These are phyloP conservation scores for Verticillium nubilum DNA, from an alignment of 2,329 filamentous ascomycete species.

Conservation along the genomic window DNA sequence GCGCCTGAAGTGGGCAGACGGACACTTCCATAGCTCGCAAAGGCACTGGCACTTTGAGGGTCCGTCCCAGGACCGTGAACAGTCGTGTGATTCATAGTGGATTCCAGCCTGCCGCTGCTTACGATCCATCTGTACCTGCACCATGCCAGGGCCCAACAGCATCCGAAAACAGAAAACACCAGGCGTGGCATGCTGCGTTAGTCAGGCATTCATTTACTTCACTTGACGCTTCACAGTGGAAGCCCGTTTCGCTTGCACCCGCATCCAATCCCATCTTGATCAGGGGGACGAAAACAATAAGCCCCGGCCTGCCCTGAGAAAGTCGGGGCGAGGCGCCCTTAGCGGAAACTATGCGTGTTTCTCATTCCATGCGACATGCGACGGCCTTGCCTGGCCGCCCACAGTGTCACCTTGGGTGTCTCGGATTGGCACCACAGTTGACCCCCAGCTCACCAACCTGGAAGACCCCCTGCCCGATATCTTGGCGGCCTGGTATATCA, in stretches of 20 bases:
- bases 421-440: neutral
- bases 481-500: neutral
- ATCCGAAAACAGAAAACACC: neutral
- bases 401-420: neutral
- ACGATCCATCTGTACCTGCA: neutral
- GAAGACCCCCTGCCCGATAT: neutral
- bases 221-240: neutral
- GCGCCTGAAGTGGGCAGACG: neutral
- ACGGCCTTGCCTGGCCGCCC: neutral
- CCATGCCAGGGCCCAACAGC: neutral
- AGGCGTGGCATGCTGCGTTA: neutral
- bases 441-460: neutral
- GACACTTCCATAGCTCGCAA: neutral
- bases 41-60: neutral
- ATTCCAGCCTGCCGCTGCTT: neutral
- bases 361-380: constrained; percentile 2
- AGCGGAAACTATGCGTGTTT: constrained; percentile 3
- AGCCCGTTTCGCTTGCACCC: neutral
- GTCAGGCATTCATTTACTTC: neutral
- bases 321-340: neutral
- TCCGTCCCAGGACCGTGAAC: neutral
- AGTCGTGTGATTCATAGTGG: neutral
- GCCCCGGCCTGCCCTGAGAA: neutral
- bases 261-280: neutral
- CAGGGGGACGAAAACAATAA: neutral